Percentiles rank a stretch among this genome's conserved stretches.
Conservation (phyloP, 345 rosid genomes). For the Noccaea caerulescens region DNA sequence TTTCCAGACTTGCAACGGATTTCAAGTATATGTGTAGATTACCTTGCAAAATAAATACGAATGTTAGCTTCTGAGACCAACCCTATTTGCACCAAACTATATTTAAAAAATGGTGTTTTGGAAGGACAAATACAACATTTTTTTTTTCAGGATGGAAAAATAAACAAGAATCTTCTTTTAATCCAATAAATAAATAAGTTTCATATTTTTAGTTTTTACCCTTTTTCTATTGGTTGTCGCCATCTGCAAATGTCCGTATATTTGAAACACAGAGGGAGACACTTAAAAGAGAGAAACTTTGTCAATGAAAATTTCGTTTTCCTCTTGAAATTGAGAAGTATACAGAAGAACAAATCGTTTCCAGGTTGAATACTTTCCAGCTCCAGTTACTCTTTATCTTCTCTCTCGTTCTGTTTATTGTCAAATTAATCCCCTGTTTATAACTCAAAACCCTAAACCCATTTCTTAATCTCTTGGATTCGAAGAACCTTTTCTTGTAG, state of each 20-base stretch:
- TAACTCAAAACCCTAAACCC: constrained; percentile 27
- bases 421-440: not conserved
- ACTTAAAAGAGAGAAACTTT: constrained; percentile 1
- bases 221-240: not conserved
- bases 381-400: constrained; percentile 11
- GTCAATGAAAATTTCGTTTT: not conserved
- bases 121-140: not conserved
- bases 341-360: not conserved
- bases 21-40: too few relatives aligned
- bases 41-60: too few relatives aligned
- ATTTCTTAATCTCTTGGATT: not conserved
- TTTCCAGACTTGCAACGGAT: not conserved
- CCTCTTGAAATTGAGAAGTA: constrained; percentile 11
- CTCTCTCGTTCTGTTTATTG: not conserved
- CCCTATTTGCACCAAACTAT: too few relatives aligned
- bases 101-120: too few relatives aligned
- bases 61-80: too few relatives aligned
- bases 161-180: not conserved
- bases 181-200: not conserved
- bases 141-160: not conserved
- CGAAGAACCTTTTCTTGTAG: not conserved
- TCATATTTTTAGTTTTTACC: constrained; percentile 2
- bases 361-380: not conserved
- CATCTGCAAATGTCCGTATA: constrained; percentile 44
- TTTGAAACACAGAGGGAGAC: constrained; percentile 35